Conservation (phyloP, 495 filamentous ascomycete genomes). For the Penicillium psychrofluorescens region DNA sequence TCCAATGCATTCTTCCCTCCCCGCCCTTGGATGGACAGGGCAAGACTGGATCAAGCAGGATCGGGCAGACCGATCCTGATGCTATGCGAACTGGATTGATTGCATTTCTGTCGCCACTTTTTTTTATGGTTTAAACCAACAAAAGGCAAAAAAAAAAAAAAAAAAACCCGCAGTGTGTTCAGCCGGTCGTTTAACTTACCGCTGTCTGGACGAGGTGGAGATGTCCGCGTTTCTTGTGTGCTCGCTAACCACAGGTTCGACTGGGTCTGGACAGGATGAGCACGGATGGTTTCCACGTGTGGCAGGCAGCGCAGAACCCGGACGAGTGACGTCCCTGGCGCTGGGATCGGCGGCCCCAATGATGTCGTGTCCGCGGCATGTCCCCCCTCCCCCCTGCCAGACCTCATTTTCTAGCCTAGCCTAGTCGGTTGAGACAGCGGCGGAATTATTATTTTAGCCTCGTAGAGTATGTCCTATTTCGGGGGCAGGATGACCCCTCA, state of each 20-base stretch:
- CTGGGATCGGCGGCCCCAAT: slow-evolving; percentile 16
- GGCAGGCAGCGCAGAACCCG: not conserved
- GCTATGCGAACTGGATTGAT: no score
- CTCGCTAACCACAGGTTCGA: not conserved
- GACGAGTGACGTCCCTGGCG: slow-evolving; percentile 7
- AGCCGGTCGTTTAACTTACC: no score
- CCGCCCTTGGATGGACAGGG: no score
- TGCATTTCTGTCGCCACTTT: no score
- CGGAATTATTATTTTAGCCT: not conserved
- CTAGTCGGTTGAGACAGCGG: not conserved
- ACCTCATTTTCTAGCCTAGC: slow-evolving; percentile 4
- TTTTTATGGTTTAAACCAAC: no score
- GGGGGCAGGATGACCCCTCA: no score
- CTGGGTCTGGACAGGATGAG: not conserved
- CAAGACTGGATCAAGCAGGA: no score
- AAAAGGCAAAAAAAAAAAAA: no score
- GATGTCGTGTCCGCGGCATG: slow-evolving; percentile 13
- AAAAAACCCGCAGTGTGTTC: no score
- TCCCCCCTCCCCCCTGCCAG: slow-evolving; percentile 4
- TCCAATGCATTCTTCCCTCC: not conserved
- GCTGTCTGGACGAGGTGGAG: not conserved
- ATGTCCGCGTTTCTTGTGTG: not conserved
- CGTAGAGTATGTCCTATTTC: no score
- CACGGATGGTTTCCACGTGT: slow-evolving; percentile 3
- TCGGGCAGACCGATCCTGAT: no score